Base-by-base conservation (phyloP, 805 yeast species). In the Metschnikowia continentalis region DNA sequence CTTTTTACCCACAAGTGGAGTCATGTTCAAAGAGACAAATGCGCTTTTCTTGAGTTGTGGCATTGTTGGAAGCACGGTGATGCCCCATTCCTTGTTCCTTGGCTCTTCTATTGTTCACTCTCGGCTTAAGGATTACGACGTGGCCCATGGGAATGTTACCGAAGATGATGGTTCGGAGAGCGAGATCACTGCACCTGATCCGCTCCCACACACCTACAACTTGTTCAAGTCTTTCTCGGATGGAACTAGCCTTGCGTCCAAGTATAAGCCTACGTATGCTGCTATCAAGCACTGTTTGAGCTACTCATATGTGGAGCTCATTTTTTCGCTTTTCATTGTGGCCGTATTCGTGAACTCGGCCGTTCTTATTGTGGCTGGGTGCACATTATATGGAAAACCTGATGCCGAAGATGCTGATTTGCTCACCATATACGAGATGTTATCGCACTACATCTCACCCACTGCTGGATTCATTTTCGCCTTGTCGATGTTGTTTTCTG, bases 1-100 rank as follows among this genome's bases (percentile, higher is more conserved):
- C 0, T 88, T 85, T 59, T 61, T 89, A 17, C 97, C 97, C 0
- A 17, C 68, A 8, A 54, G 65, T 51, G 57, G 57, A 17, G 61
- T 59, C 23, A 61, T 69, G 14, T 68, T 71, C 57, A 54, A 51
- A 33, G 75, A 72, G 48, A 62, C 62, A 19, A 66, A 70, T 54
- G 77, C 78, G 2, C 64, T 74, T 19, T 74, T 72, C 48, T 63
- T 74, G 51, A 67, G 75, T 45, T 72, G 77, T 58, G 78, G 76
- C 6, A 74, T 74, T 48, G 75, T 74, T 4, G 78, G 78, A 6
- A 72, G 76, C 50, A 74, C 78, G 1, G 77, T 74, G 14, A 74
- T 74, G 78, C 78, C 78, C 17, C 78, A 74, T 54, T 71, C 76
- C 1, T 63, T 74, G 36, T 74, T 66, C 53, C 65, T 74, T 43